A percentile compares a stretch with the other conserved stretches of the same genome.
Conservation (phyloP, 2,329 filamentous ascomycete species). For the Hypoxylon sp. region DNA sequence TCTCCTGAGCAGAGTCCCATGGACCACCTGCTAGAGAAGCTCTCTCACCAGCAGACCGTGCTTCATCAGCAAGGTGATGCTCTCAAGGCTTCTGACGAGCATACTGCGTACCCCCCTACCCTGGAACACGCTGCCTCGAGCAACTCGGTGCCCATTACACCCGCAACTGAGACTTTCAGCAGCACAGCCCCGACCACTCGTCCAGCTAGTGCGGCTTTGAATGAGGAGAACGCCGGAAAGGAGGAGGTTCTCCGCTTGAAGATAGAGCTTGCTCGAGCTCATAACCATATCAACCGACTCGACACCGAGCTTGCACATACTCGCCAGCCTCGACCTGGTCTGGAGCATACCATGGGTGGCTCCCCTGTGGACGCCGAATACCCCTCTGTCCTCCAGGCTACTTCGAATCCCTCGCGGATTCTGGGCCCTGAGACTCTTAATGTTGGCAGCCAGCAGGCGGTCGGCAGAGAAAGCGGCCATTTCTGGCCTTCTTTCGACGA, state of each 20-base stretch:
- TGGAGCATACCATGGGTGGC: conserved; percentile 61
- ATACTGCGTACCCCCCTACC: conserved; percentile 53
- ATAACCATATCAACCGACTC: conserved; percentile 78
- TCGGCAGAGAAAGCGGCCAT: conserved; percentile 58
- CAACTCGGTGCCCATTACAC: conserved; percentile 74
- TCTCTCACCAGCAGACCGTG: conserved; percentile 78
- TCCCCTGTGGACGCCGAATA: conserved; percentile 52
- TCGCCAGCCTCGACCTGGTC: conserved; percentile 71
- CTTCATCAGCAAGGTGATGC: conserved; percentile 72
- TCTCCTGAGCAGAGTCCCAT: conserved; percentile 66
- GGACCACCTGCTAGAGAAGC: conserved; percentile 80
- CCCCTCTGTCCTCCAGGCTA: conserved; percentile 43
- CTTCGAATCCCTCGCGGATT: conserved; percentile 54
- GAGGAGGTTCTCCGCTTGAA: conserved; percentile 78
- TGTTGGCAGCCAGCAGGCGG: conserved; percentile 57
- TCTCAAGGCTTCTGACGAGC: conserved; percentile 61
- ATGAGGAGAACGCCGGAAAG: conserved; percentile 59
- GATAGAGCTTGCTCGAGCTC: conserved; percentile 78
- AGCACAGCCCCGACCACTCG: conserved; percentile 65
- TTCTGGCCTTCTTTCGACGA: conserved; percentile 71
- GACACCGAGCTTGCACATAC: conserved; percentile 79
- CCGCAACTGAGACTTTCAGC: conserved; percentile 69
- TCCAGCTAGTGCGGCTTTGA: conserved; percentile 66
- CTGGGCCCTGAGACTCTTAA: conserved; percentile 46
- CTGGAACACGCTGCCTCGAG: conserved; percentile 67